Conservation (phyloP, 179 eudicot genomes). For the Silene coronaria region DNA sequence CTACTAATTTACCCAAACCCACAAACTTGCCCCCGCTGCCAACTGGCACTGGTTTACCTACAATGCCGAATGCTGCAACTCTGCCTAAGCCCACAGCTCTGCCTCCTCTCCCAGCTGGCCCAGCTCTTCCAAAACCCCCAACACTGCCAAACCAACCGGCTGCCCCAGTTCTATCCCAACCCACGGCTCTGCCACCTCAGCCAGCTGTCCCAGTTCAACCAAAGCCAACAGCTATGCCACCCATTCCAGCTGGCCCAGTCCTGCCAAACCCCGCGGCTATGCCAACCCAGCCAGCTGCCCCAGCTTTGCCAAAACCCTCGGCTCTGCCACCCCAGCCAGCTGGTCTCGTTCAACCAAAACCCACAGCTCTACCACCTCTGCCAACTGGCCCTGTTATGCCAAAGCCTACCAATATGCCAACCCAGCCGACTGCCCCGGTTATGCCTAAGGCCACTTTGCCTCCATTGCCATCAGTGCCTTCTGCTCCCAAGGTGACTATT, state of each 20-base stretch:
- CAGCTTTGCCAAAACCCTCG: constrained; percentile 13
- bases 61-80: constrained; percentile 7
- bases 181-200: constrained; percentile 19
- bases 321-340: constrained; percentile 1
- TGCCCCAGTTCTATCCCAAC: not conserved
- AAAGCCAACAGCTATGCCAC: constrained; percentile 6
- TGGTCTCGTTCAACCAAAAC: not conserved
- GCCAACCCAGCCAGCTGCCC: constrained; percentile 21
- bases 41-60: constrained; percentile 9
- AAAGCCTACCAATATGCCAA: constrained; percentile 16
- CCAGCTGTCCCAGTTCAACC: constrained; percentile 15
- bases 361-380: not conserved
- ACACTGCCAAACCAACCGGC: constrained; percentile 21
- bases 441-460: constrained; percentile 17
- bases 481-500: constrained; percentile 15
- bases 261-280: constrained; percentile 18
- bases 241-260: not conserved
- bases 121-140: constrained; percentile 17
- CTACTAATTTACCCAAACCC: constrained; percentile 14
- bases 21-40: constrained; percentile 14
- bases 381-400: not conserved
- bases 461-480: constrained; percentile 19
- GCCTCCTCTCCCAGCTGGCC: constrained; percentile 19
- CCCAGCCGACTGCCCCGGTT: constrained; percentile 11
- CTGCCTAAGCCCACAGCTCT: constrained; percentile 18